Base-by-base conservation (phyloP, 352 stramenopile genomes). In the Pythium scleroteichum region DNA sequence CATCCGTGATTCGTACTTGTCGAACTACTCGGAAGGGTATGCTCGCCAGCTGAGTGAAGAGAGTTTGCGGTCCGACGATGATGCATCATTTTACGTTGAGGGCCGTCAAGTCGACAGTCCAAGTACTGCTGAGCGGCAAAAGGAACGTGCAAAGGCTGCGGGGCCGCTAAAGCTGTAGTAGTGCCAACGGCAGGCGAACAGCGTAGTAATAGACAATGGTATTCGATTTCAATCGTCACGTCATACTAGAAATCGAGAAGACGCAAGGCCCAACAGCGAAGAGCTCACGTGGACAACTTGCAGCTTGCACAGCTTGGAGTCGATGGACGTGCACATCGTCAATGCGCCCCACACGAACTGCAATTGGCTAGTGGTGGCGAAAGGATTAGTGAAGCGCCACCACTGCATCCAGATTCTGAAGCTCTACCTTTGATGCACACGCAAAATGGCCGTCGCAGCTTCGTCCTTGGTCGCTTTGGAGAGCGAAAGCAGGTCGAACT, bases 291-390 rank as follows among this genome's bases (percentile, higher is more conserved):
- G 79, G 12, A 90, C 45, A 32, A 90, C 78, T 42, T 90, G 67
- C 10, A 87, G 54, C 58, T 83, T 87, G 70, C 77, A 83, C 16
- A 82, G 55, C 52, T 83, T 85, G 33, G 76, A 74, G 48, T 90
- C 82, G 9, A 93, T 66, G 13, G 69, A 72, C 32, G 83, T 85
- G 62, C 81, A 91, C 74, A 91, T 87, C n/a, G 76, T 87, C 50
- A 91, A 71, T 23, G 81, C 81, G 13, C 81, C 81, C 67, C 79
- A 76, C 10, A 93, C 65, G 1, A 62, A 75, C 53, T 90, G 69
- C 33, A 93, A 54, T 38, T 78, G 81, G 35, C 79, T 80, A 10
- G 5, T 10, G 29, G 29, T 35, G 5, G 10, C 10, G 29, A 35
- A 35, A 5, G 5, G 10, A 35, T 35, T 35, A 35, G 29, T 35